phyloP scores from a whole-genome alignment of 768 basidiomycete species.

The Tulasnella sp. region DNA sequence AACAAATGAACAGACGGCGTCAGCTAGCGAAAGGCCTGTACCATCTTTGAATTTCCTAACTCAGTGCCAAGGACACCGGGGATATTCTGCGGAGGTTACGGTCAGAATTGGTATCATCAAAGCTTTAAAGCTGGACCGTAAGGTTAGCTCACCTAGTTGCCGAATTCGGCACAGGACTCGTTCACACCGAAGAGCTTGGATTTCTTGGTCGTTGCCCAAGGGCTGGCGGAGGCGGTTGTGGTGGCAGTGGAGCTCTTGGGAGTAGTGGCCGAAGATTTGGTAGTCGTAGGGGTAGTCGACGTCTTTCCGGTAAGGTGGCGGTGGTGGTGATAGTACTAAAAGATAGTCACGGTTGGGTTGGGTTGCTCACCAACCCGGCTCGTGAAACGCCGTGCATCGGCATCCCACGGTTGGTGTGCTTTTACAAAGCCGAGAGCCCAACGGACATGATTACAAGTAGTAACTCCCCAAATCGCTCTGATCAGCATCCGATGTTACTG shows the following conservation, averaged over 20 bases:
- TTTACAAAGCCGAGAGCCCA: too few relatives aligned
- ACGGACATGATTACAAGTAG: too few relatives aligned
- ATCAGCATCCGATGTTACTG: too few relatives aligned
- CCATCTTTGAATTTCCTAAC: background rate
- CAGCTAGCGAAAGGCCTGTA: background rate
- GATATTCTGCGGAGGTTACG: constrained; percentile 42
- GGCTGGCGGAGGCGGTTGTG: background rate
- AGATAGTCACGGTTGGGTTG: too few relatives aligned
- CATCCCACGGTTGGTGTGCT: too few relatives aligned
- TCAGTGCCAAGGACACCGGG: constrained; percentile 41
- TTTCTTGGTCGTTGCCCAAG: constrained; percentile 28
- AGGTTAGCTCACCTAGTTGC: constrained; percentile 26
- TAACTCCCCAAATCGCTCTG: too few relatives aligned
- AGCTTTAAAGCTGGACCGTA: background rate
- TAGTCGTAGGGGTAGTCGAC: background rate
- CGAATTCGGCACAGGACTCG: constrained; percentile 56
- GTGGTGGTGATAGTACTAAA: too few relatives aligned
- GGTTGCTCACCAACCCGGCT: too few relatives aligned
- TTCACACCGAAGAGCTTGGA: constrained; percentile 53
- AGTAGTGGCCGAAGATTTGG: background rate
- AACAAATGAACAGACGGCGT: background rate
- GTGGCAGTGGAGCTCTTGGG: background rate
- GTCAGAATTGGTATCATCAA: constrained; percentile 34
- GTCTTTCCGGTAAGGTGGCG: too few relatives aligned
- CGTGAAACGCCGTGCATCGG: too few relatives aligned